Percentiles rank a stretch among this genome's conserved stretches.
Conservation (phyloP, 1,284 basidiomycete species). For the Hemileia vastatrix region DNA sequence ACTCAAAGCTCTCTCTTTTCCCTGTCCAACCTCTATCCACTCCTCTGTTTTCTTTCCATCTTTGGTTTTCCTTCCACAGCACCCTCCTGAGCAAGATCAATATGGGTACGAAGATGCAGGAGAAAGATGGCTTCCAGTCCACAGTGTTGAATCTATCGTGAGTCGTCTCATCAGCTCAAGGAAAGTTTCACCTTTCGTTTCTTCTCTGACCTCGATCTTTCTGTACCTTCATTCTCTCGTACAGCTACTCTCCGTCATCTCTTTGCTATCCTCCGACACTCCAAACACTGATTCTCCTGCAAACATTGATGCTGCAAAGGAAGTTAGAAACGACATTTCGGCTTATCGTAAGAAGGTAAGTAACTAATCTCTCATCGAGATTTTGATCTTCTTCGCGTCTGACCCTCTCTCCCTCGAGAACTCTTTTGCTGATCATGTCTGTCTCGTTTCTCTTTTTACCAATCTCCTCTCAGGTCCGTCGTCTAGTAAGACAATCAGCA, state of each 20-base stretch:
- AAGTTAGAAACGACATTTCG: constrained; percentile 39
- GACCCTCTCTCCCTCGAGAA: not conserved
- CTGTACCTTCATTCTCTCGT: not conserved
- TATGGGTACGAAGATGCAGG: constrained; percentile 96
- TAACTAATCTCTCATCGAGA: not conserved
- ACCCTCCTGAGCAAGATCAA: constrained; percentile 90
- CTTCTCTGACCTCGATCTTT: not conserved
- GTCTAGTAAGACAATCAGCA: constrained; percentile 67
- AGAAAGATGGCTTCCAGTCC: constrained; percentile 93
- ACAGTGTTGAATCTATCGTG: constrained; percentile 92
- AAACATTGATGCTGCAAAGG: constrained; percentile 93
- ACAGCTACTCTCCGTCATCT: constrained; percentile 91
- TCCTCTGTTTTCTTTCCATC: constrained; percentile 14
- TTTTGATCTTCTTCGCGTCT: not conserved
- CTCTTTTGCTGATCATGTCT: not conserved
- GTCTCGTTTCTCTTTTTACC: not conserved
- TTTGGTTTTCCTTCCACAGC: constrained; percentile 51
- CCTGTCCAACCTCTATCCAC: no score
- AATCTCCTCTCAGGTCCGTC: no score
- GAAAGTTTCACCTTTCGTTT: not conserved
- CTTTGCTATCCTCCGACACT: constrained; percentile 78
- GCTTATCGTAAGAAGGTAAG: constrained; percentile 41
- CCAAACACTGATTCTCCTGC: constrained; percentile 93
- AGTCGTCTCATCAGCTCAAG: constrained; percentile 43
- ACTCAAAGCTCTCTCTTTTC: no score